Conservation (phyloP, 1,284 basidiomycete species). For the Ceratobasidium papillatum region DNA sequence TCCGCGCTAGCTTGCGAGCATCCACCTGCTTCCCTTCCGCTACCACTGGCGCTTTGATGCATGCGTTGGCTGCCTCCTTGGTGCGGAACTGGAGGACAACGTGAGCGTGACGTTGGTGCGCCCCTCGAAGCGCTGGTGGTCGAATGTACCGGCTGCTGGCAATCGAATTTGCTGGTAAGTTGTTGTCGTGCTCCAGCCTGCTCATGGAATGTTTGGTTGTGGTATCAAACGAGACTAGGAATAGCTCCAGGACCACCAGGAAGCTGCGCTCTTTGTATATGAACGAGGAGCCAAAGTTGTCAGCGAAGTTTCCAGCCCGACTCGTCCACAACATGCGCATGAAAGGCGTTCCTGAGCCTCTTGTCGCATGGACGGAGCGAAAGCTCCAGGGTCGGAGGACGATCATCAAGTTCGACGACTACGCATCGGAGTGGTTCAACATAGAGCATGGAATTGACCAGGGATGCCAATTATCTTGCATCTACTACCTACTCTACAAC, state of each 20-base stretch:
- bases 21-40: not conserved
- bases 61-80: not conserved
- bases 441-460: slow-evolving; percentile 37
- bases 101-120: not conserved
- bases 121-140: not conserved
- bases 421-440: slow-evolving; percentile 5
- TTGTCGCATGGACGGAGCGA: slow-evolving; percentile 9
- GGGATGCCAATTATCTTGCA: slow-evolving; percentile 39
- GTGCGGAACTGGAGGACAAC: not conserved
- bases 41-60: not conserved
- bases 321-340: slow-evolving; percentile 52
- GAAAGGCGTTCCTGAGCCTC: not conserved
- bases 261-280: slow-evolving; percentile 40
- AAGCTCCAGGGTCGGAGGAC: slow-evolving; percentile 19
- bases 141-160: not conserved
- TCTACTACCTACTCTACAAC: slow-evolving; percentile 36
- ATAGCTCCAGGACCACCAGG: too few species aligned
- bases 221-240: not conserved
- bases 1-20: not conserved
- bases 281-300: slow-evolving; percentile 47
- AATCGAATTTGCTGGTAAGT: not conserved
- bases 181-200: not conserved
- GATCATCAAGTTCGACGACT: slow-evolving; percentile 25
- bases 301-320: too few species aligned
- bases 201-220: not conserved